Percentiles rank a stretch among this genome's conserved stretches.
phyloP scores from a whole-genome alignment of 768 basidiomycete species.

The Suillus sp. region DNA sequence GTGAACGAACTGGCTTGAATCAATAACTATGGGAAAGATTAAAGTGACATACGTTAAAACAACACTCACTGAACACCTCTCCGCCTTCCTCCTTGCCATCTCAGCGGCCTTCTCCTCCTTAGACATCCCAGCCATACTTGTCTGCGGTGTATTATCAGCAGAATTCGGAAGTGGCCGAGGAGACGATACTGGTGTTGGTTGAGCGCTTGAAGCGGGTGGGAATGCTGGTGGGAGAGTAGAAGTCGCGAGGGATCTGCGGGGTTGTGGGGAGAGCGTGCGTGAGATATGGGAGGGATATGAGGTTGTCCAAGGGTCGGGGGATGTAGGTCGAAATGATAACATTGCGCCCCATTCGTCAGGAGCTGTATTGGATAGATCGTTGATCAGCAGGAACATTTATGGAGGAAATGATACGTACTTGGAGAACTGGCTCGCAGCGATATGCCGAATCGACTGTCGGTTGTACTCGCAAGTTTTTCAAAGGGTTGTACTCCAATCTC shows the following conservation, averaged over 20 bases:
- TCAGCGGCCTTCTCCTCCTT: slow-evolving; percentile 94
- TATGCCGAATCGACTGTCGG: slow-evolving; percentile 27
- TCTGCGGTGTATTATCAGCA: slow-evolving; percentile 19
- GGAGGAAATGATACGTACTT: not conserved
- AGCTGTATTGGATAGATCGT: slow-evolving; percentile 4
- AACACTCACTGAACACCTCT: slow-evolving; percentile 77
- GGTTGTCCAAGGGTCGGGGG: slow-evolving; percentile 21
- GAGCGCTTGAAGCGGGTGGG: slow-evolving; percentile 23
- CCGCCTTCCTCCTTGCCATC: slow-evolving; percentile 89
- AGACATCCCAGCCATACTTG: slow-evolving; percentile 52
- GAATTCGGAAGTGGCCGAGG: slow-evolving; percentile 14
- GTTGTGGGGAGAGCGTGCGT: slow-evolving; percentile 28
- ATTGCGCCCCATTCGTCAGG: slow-evolving; percentile 27
- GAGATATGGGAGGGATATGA: slow-evolving; percentile 19
- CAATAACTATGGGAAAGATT: too few species aligned
- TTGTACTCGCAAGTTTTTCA: slow-evolving; percentile 22
- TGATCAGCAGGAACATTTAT: not conserved
- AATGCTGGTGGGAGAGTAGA: slow-evolving; percentile 9
- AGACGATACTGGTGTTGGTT: slow-evolving; percentile 31
- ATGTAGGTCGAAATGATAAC: slow-evolving; percentile 10
- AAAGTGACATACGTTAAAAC: not conserved
- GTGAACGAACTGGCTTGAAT: too few species aligned
- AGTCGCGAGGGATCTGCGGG: slow-evolving; percentile 9
- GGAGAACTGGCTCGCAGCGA: slow-evolving; percentile 10
- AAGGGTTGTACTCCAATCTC: slow-evolving; percentile 83